Evolutionary conservation across 331 rosid species (phyloP).

Genomic region (Acacia pycnantha): DNA sequence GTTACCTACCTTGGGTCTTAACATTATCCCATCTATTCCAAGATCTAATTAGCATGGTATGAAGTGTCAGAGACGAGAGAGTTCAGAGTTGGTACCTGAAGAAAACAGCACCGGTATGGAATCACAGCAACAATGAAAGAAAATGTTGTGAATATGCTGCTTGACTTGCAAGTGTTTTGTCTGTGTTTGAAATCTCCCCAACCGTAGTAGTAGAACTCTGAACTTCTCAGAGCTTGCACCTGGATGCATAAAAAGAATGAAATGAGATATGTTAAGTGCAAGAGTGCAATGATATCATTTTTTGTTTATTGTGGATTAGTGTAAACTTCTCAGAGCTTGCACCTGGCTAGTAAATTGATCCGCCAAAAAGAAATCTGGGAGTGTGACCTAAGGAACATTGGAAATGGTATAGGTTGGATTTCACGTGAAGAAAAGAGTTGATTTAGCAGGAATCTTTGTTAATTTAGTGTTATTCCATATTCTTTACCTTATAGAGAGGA

Average conservation of each 20-base stretch:
- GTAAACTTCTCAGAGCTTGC: too few species aligned
- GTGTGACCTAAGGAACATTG: slow-evolving; percentile 46
- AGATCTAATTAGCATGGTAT: too few species aligned
- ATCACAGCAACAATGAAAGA: not conserved
- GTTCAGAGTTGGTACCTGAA: not conserved
- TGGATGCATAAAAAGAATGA: not conserved
- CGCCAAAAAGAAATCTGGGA: not conserved
- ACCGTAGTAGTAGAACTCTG: slow-evolving; percentile 62
- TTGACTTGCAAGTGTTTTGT: not conserved
- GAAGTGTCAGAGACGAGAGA: too few species aligned
- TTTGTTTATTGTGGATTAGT: not conserved
- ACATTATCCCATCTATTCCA: not conserved
- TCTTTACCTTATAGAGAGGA: slow-evolving; percentile 52
- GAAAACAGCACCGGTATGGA: not conserved
- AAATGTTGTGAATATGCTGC: not conserved
- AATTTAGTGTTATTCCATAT: not conserved
- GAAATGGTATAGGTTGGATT: not conserved
- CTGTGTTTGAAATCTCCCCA: slow-evolving; percentile 37
- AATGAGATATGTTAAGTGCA: not conserved
- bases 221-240: slow-evolving; percentile 57
- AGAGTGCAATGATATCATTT: not conserved
- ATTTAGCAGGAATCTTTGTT: not conserved
- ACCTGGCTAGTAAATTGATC: not conserved
- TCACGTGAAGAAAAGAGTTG: not conserved
- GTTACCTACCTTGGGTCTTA: too few species aligned